Evolutionary conservation across 164 flowering plant genomes (phyloP).

Genomic region (Vitis rupestris): DNA sequence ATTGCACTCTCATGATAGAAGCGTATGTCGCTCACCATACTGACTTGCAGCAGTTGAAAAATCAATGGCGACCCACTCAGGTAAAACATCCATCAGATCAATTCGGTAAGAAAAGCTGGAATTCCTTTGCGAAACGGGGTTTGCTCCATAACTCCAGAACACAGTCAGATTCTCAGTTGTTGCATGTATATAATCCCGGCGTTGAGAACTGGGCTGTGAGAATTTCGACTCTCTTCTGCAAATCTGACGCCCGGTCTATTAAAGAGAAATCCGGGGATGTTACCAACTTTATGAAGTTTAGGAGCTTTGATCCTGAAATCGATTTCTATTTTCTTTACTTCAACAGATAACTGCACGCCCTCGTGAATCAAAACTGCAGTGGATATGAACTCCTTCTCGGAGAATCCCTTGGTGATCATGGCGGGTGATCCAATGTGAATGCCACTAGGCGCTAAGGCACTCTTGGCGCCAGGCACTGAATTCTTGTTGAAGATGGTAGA

Average conservation of each 20-base stretch:
- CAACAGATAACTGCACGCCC: conserved; percentile 71
- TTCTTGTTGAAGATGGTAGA: conserved; percentile 93
- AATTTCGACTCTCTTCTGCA: conserved; percentile 67
- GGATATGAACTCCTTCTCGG: conserved; percentile 63
- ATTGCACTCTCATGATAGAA: too few species aligned
- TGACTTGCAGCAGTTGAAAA: too few species aligned
- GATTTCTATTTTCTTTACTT: conserved; percentile 42
- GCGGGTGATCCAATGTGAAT: conserved; percentile 98
- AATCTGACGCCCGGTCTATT: conserved; percentile 42
- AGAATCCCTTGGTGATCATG: conserved; percentile 86
- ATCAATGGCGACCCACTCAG: too few species aligned
- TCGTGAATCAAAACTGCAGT: conserved; percentile 83
- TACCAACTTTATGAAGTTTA: conserved; percentile 72
- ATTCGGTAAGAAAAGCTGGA: too few species aligned
- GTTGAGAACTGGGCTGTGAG: conserved; percentile 76
- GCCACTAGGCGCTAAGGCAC: conserved; percentile 90
- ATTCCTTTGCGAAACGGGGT: too few species aligned
- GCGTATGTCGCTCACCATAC: too few species aligned
- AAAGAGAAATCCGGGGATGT: conserved; percentile 61
- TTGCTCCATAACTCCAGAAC: too few species aligned
- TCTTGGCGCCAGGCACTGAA: conserved; percentile 92
- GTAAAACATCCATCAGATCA: too few species aligned
- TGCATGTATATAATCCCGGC: conserved; percentile 55
- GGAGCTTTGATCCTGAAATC: conserved; percentile 73
- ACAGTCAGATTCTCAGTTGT: too few species aligned